Percentiles rank a stretch among this genome's conserved stretches.
Evolutionary conservation across 1,284 basidiomycete genomes (phyloP).

Genomic region (Hemileia vastatrix): DNA sequence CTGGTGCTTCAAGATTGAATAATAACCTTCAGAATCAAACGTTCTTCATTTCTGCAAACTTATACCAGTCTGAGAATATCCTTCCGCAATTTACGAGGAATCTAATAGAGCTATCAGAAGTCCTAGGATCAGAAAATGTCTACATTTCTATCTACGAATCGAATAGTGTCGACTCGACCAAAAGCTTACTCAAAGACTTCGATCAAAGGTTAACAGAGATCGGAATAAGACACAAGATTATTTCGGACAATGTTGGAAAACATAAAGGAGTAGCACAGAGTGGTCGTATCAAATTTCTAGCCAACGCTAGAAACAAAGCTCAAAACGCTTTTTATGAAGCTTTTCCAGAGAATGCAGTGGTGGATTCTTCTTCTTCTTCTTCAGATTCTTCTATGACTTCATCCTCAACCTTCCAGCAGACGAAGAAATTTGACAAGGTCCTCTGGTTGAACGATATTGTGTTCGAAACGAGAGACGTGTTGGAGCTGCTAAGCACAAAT

Average conservation of each 20-base stretch:
- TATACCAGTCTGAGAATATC: constrained; percentile 34
- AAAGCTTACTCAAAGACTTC: constrained; percentile 46
- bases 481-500: constrained; percentile 50
- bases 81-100: constrained; percentile 28
- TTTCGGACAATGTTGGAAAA: constrained; percentile 41
- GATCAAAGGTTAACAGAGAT: constrained; percentile 40
- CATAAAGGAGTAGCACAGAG: not conserved
- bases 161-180: constrained; percentile 49
- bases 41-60: constrained; percentile 32
- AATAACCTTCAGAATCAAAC: constrained; percentile 22
- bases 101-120: too few species aligned
- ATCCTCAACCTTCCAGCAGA: too few species aligned
- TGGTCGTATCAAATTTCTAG: constrained; percentile 30
- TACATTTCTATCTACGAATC: constrained; percentile 56
- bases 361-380: too few species aligned
- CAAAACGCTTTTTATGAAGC: constrained; percentile 28
- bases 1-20: too few species aligned
- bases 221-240: constrained; percentile 45
- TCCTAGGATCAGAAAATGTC: constrained; percentile 51
- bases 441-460: constrained; percentile 53
- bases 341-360: too few species aligned
- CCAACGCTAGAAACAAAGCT: constrained; percentile 31
- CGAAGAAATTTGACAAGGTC: constrained; percentile 49
- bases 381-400: too few species aligned
- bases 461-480: constrained; percentile 48